phyloP scores from a whole-genome alignment of 75 land plant genomes.

The Pseudotsuga menziesii region DNA sequence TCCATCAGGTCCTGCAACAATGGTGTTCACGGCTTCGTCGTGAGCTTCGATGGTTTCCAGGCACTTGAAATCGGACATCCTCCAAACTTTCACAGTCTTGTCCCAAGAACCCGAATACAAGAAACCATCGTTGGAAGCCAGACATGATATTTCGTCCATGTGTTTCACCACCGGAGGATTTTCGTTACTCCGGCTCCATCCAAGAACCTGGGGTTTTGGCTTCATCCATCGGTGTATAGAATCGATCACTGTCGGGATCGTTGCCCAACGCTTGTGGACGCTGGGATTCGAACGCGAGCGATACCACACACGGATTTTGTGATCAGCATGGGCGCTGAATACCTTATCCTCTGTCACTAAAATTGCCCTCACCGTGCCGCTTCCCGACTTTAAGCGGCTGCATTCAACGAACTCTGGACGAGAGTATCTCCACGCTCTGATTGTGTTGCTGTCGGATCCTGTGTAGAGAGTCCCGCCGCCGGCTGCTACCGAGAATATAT shows the following conservation, averaged over 20 bases:
- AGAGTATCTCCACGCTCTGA: slow-evolving; percentile 21
- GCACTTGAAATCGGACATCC: slow-evolving; percentile 35
- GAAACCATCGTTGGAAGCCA: slow-evolving; percentile 7
- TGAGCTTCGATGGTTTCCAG: slow-evolving; percentile 44
- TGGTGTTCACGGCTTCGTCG: slow-evolving; percentile 45
- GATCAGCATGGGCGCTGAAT: slow-evolving; percentile 66
- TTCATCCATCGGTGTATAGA: slow-evolving; percentile 31
- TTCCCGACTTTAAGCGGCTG: slow-evolving; percentile 41
- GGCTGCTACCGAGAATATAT: too few relatives aligned
- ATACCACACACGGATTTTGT: slow-evolving; percentile 71
- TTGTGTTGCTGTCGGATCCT: slow-evolving; percentile 25
- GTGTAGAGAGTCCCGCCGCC: too few relatives aligned
- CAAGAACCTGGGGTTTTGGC: slow-evolving; percentile 46
- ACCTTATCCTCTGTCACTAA: slow-evolving; percentile 26
- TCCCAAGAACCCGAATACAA: slow-evolving; percentile 65
- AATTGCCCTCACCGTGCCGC: slow-evolving; percentile 42
- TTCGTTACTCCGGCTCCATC: slow-evolving; percentile 23
- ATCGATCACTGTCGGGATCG: slow-evolving; percentile 51
- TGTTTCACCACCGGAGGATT: slow-evolving; percentile 9
- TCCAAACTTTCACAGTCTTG: slow-evolving; percentile 55
- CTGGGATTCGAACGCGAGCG: neutral
- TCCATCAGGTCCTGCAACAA: slow-evolving; percentile 21
- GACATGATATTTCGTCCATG: slow-evolving; percentile 20
- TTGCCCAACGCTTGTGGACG: slow-evolving; percentile 38
- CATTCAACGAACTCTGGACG: slow-evolving; percentile 23